Percentiles rank a stretch among this genome's conserved stretches.
These are phyloP conservation scores for Citrus mangshanensis DNA, from an alignment of 345 rosid species.

Conservation along the genomic window DNA sequence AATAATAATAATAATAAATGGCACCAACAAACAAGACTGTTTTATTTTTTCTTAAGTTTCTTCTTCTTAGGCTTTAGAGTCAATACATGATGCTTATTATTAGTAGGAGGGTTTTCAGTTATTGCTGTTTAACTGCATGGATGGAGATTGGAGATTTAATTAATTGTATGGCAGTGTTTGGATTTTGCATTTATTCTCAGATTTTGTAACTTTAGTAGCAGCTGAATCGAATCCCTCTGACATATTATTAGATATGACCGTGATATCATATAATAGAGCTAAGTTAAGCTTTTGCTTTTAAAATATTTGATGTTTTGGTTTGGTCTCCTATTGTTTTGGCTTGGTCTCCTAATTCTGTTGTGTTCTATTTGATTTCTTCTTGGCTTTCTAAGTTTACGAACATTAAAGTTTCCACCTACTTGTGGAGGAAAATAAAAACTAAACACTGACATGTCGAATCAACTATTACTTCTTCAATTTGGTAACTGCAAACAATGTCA, in stretches of 20 bases:
- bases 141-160: background rate
- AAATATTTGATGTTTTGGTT: background rate
- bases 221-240: constrained; percentile 15
- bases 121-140: background rate
- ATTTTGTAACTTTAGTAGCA: background rate
- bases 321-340: background rate
- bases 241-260: constrained; percentile 9
- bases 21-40: no score
- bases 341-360: background rate
- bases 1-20: no score
- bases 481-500: no score
- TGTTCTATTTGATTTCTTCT: background rate
- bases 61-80: background rate
- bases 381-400: no score
- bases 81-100: background rate
- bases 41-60: background rate
- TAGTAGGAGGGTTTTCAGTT: background rate
- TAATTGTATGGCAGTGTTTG: no score
- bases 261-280: background rate
- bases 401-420: no score
- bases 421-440: background rate
- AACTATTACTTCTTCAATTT: background rate
- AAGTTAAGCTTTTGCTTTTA: background rate
- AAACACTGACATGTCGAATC: background rate
- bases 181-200: background rate